Conservation (phyloP, 768 basidiomycete genomes). For the Saitozyma sp. region DNA sequence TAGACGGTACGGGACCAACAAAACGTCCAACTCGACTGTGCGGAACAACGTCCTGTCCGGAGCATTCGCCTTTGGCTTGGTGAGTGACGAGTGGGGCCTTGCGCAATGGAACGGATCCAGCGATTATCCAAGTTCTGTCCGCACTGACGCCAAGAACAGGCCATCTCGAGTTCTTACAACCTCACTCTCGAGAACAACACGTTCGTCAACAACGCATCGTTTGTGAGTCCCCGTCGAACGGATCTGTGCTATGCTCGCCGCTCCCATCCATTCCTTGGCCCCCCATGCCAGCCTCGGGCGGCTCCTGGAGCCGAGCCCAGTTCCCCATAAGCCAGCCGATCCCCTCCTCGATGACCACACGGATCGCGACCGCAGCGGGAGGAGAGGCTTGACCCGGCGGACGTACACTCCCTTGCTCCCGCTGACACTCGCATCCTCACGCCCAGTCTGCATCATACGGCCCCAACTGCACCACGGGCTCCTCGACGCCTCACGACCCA, state of each 20-base stretch:
- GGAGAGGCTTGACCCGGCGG: too few relatives aligned
- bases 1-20: conserved; percentile 41
- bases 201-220: conserved; percentile 34
- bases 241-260: too few relatives aligned
- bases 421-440: too few relatives aligned
- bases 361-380: too few relatives aligned
- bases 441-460: conserved; percentile 32
- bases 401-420: too few relatives aligned
- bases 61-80: conserved; percentile 45
- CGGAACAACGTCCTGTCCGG: conserved; percentile 40
- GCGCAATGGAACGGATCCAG: neutral
- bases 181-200: conserved; percentile 39
- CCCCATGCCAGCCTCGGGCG: too few relatives aligned
- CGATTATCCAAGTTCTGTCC: neutral
- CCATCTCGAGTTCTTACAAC: conserved; percentile 25
- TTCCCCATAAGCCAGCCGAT: too few relatives aligned
- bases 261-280: too few relatives aligned
- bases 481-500: conserved; percentile 32
- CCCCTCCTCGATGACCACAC: too few relatives aligned
- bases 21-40: conserved; percentile 30
- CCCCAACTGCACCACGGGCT: conserved; percentile 34
- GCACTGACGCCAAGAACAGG: conserved; percentile 10
- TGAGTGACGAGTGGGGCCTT: conserved; percentile 1
- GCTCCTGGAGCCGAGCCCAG: too few relatives aligned
- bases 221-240: conserved; percentile 21